Conservation (phyloP, 805 yeast species). For the Metschnikowia gelsemii region DNA sequence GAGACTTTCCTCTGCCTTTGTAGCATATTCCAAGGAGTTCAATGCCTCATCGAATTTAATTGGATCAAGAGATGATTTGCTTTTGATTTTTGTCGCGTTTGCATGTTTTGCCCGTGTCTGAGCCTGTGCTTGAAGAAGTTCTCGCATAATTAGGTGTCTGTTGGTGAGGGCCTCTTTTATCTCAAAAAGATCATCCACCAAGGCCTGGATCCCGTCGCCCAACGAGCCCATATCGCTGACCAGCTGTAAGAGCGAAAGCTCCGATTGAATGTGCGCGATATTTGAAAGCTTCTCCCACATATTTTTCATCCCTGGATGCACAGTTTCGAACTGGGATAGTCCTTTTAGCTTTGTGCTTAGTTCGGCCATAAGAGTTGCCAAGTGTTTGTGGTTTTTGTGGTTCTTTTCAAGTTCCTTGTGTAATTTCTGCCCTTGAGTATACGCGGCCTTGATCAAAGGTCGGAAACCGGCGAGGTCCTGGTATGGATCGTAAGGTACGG, state of each 20-base stretch:
- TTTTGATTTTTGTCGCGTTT: slow-evolving; percentile 68
- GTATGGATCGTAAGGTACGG: slow-evolving; percentile 88
- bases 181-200: slow-evolving; percentile 74
- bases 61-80: slow-evolving; percentile 75
- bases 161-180: slow-evolving; percentile 92
- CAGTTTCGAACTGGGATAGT: slow-evolving; percentile 42
- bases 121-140: slow-evolving; percentile 74
- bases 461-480: slow-evolving; percentile 79
- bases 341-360: slow-evolving; percentile 41
- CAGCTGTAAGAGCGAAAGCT: slow-evolving; percentile 68
- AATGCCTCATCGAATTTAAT: slow-evolving; percentile 89
- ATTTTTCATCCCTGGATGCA: slow-evolving; percentile 67
- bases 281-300: slow-evolving; percentile 80
- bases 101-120: slow-evolving; percentile 68
- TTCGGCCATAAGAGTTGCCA: slow-evolving; percentile 48
- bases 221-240: slow-evolving; percentile 70
- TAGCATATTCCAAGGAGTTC: slow-evolving; percentile 72
- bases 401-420: slow-evolving; percentile 51
- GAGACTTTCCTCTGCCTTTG: slow-evolving; percentile 70
- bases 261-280: slow-evolving; percentile 68
- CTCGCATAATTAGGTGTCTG: slow-evolving; percentile 90
- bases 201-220: slow-evolving; percentile 68
- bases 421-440: slow-evolving; percentile 57
- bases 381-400: slow-evolving; percentile 56
- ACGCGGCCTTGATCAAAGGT: slow-evolving; percentile 78